These are phyloP conservation scores for Persicaria maculosa DNA, from an alignment of 148 eudicot species.

Conservation along the genomic window DNA sequence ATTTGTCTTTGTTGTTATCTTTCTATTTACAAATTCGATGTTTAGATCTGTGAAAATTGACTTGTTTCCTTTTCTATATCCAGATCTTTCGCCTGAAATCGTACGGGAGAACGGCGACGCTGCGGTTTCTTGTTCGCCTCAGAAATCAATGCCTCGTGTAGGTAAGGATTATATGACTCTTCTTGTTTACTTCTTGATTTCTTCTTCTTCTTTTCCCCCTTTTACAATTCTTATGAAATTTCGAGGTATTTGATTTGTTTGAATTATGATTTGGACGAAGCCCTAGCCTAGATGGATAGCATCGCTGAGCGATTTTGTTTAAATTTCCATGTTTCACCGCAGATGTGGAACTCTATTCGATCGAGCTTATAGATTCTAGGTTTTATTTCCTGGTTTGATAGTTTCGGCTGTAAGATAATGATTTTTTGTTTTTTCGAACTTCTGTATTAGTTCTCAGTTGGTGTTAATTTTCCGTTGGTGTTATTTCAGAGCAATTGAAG, in stretches of 20 bases:
- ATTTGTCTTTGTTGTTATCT: background rate
- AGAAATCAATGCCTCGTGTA: background rate
- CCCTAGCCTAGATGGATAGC: background rate
- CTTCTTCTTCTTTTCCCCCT: background rate
- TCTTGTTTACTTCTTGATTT: background rate
- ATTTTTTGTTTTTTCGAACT: too few species aligned
- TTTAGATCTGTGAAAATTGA: slow-evolving; percentile 1
- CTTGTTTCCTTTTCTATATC: background rate
- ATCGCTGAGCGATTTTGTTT: too few species aligned
- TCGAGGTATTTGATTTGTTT: background rate
- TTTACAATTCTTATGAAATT: background rate
- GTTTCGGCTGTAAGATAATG: too few species aligned
- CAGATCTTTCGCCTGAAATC: slow-evolving; percentile 3
- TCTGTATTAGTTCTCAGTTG: too few species aligned
- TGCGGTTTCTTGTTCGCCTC: background rate
- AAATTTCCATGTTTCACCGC: background rate
- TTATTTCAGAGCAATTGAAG: slow-evolving; percentile 35
- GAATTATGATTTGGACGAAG: background rate
- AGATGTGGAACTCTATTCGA: background rate
- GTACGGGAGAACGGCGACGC: background rate
- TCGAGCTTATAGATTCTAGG: too few species aligned
- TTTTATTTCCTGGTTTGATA: too few species aligned
- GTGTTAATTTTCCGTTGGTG: background rate
- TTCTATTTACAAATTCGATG: background rate
- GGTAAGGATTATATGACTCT: background rate